Base-by-base conservation (phyloP, 148 eudicot species). In the Pouteria glomerata region DNA sequence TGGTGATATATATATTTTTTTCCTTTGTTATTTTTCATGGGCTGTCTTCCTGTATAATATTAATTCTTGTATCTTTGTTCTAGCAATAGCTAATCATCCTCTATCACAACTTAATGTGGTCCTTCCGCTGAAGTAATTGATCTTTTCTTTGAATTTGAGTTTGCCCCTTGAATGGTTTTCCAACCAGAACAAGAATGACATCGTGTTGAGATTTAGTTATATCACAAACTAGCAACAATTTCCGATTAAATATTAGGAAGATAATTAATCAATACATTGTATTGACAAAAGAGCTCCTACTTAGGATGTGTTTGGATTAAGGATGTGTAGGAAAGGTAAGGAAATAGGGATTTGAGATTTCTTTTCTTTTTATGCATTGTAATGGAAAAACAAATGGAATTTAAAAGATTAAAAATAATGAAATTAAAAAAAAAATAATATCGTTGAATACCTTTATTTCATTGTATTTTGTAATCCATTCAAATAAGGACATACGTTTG, bases 291-390 rank as follows among this genome's bases (percentile, higher is more conserved):
- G 27, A 67, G 57, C 29, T 34, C 27, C 44, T 50, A 19, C 48
- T 42, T 23, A 26, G 35, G 23, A 33, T n/a, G n/a, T n/a, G 44
- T 74, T 52, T 67, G 64, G 63, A 71, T 67, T 0, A 51, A 23
- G n/a, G n/a, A n/a, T n/a, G n/a, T n/a, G n/a, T n/a, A n/a, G n/a
- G n/a, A n/a, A n/a, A n/a, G n/a, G n/a, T n/a, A n/a, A n/a, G n/a
- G n/a, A n/a, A n/a, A n/a, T n/a, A n/a, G n/a, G n/a, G n/a, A n/a
- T n/a, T n/a, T n/a, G n/a, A n/a, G n/a, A n/a, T n/a, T n/a, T n/a
- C n/a, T n/a, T n/a, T n/a, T n/a, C n/a, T n/a, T n/a, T n/a, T n/a
- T n/a, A n/a, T n/a, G n/a, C n/a, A n/a, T n/a, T n/a, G n/a, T n/a
- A n/a, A n/a, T n/a, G n/a, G n/a, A n/a, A n/a, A n/a, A n/a, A n/a